Conservation (phyloP, 2,329 filamentous ascomycete species). For the Aspergillus brunneoviolaceus region DNA sequence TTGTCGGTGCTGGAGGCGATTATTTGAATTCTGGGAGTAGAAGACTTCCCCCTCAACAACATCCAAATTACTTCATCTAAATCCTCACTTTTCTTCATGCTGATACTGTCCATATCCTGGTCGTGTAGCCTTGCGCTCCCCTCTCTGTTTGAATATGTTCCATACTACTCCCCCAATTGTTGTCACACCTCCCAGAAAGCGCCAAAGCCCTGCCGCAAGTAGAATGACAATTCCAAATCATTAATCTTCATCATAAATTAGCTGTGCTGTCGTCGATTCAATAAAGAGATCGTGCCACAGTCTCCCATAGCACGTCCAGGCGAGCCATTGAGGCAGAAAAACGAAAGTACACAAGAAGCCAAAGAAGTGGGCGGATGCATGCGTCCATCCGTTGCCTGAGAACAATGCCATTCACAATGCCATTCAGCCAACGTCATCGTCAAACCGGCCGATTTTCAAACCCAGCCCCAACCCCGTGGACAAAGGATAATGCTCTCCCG, state of each 20-base stretch:
- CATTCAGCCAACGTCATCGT: neutral
- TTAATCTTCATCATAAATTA: neutral
- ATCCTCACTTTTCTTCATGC: too few species aligned
- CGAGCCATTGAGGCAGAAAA: neutral
- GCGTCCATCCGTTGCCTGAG: neutral
- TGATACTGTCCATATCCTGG: too few species aligned
- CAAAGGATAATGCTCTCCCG: neutral
- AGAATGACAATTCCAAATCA: neutral
- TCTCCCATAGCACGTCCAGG: neutral
- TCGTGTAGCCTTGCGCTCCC: too few species aligned
- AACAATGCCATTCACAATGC: neutral
- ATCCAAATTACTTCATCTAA: too few species aligned
- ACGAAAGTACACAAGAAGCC: neutral
- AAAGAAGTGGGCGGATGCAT: neutral
- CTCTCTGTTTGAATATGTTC: neutral
- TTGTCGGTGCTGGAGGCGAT: too few species aligned
- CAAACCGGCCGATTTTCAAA: neutral
- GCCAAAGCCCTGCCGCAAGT: neutral
- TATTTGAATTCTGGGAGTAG: too few species aligned
- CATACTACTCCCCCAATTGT: neutral
- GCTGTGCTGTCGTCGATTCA: neutral
- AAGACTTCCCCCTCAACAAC: too few species aligned
- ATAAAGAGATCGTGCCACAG: neutral
- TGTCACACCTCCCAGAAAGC: too few species aligned
- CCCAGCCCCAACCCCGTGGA: neutral